These are phyloP conservation scores for Tricholoma hemisulphureum DNA, from an alignment of 768 basidiomycete genomes.

Conservation along the genomic window DNA sequence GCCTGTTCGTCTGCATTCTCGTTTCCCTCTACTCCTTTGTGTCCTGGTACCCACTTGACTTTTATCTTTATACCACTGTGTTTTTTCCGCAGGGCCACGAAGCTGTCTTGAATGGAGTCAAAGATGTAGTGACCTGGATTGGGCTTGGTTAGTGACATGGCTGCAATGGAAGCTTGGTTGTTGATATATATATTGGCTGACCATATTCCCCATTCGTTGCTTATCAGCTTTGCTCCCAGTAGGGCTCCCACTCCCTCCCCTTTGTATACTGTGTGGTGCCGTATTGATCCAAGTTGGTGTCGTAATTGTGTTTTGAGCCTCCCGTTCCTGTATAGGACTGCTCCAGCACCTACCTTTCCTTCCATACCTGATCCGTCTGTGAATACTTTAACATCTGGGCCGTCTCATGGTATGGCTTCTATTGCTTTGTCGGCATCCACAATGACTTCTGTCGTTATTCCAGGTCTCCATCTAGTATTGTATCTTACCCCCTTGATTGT, in stretches of 20 bases:
- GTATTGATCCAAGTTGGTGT: conserved; percentile 12
- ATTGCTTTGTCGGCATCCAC: conserved; percentile 2
- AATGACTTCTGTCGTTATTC: conserved; percentile 4
- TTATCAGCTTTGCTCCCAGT: conserved; percentile 13
- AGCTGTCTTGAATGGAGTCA: neutral
- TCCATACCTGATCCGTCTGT: conserved; percentile 16
- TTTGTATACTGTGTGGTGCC: conserved; percentile 14
- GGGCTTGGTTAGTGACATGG: neutral
- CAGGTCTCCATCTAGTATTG: neutral
- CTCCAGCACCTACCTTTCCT: conserved; percentile 12
- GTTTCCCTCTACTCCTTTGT: conserved; percentile 11
- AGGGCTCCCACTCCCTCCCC: conserved; percentile 13
- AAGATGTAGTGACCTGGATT: conserved; percentile 4
- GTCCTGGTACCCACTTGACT: too few relatives aligned
- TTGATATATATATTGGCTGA: conserved; percentile 4
- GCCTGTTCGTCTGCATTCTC: conserved; percentile 13
- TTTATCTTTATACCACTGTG: too few relatives aligned
- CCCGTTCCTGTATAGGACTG: conserved; percentile 6
- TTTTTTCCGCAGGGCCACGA: neutral
- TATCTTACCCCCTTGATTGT: conserved; percentile 7
- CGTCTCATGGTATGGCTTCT: neutral
- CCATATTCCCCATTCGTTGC: neutral
- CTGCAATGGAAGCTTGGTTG: conserved; percentile 12
- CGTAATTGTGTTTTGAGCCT: conserved; percentile 1
- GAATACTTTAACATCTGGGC: conserved; percentile 7